Evolutionary conservation across 345 rosid species (phyloP).

Genomic region (Adansonia digitata): DNA sequence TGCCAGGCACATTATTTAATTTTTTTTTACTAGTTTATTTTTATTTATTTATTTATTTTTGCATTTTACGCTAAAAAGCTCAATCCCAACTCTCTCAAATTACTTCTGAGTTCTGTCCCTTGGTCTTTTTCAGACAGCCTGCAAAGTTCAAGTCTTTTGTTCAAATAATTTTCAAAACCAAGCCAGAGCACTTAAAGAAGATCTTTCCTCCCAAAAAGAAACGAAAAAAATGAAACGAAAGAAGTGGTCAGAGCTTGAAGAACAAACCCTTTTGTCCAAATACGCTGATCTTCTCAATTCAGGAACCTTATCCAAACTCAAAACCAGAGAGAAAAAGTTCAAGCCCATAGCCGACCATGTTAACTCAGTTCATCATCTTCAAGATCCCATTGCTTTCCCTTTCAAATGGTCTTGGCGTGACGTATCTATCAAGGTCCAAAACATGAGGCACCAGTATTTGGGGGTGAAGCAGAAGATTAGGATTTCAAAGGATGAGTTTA

Average conservation of each 20-base stretch:
- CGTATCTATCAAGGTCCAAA: constrained; percentile 73
- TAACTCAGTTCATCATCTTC: constrained; percentile 54
- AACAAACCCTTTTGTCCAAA: constrained; percentile 49
- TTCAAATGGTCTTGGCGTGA: constrained; percentile 86
- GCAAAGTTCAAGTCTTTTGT: background rate
- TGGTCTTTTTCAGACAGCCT: background rate
- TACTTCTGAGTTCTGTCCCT: background rate
- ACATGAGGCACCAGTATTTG: constrained; percentile 78
- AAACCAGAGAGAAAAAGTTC: constrained; percentile 77
- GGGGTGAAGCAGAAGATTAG: constrained; percentile 86
- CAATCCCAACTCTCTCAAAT: background rate
- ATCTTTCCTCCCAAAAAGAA: constrained; percentile 31
- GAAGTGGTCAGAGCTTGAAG: constrained; percentile 73
- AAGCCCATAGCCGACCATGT: constrained; percentile 72
- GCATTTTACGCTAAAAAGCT: background rate
- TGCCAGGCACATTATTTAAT: background rate
- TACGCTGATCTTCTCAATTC: constrained; percentile 55
- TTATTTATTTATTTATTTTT: too few species aligned
- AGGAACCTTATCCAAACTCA: constrained; percentile 60
- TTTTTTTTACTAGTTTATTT: background rate
- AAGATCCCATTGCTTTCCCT: constrained; percentile 53
- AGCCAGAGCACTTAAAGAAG: background rate
- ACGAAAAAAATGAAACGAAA: constrained; percentile 63
- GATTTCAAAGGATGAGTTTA: constrained; percentile 42
- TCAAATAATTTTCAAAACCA: background rate